Conservation (phyloP, 768 basidiomycete species). For the Tulasnella calospora region DNA sequence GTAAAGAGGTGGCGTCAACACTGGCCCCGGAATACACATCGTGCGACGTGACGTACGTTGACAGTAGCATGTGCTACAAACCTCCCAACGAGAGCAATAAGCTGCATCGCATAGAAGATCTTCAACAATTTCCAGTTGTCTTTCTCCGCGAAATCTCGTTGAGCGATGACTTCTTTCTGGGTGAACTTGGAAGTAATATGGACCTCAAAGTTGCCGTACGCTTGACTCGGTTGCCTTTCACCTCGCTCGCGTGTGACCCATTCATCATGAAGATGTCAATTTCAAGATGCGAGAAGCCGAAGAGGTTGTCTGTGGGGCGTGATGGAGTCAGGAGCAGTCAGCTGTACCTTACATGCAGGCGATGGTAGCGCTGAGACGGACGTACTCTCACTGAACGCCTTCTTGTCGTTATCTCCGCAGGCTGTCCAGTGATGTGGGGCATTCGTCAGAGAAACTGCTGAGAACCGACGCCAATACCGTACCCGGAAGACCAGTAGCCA, state of each 20-base stretch:
- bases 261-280: slow-evolving; percentile 25
- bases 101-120: neutral
- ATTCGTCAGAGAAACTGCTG: neutral
- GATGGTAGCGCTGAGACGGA: neutral
- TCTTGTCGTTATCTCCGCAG: neutral
- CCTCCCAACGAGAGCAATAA: slow-evolving; percentile 14
- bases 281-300: slow-evolving; percentile 27
- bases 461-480: neutral
- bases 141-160: neutral
- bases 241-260: neutral
- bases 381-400: neutral
- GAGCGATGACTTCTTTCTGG: slow-evolving; percentile 2
- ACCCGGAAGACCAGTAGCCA: slow-evolving; percentile 31
- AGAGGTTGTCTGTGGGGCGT: slow-evolving; percentile 15
- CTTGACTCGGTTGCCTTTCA: slow-evolving; percentile 3
- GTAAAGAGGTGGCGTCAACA: too few relatives aligned
- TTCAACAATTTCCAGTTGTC: neutral
- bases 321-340: neutral
- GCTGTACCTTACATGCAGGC: neutral
- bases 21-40: neutral
- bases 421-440: neutral
- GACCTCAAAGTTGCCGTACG: neutral
- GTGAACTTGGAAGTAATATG: slow-evolving; percentile 20
- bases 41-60: neutral
- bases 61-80: slow-evolving; percentile 20